Conservation (phyloP, 768 basidiomycete species). For the Suillus brevipes region DNA sequence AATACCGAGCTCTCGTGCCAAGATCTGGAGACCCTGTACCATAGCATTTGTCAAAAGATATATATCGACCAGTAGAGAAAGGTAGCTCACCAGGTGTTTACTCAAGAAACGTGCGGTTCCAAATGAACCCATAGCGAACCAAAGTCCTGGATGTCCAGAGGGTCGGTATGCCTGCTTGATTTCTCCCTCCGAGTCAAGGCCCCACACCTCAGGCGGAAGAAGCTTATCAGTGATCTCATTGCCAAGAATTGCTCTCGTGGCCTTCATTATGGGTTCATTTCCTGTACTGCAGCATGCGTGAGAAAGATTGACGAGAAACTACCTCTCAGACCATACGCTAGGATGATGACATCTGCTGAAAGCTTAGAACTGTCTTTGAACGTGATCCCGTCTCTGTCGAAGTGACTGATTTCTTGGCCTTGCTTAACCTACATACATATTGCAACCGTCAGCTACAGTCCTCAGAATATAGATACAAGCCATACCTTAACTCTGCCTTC, state of each 20-base stretch:
- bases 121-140: neutral
- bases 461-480: neutral
- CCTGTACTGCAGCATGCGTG: neutral
- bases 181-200: conserved; percentile 3
- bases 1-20: conserved; percentile 1
- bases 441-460: too few relatives aligned
- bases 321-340: conserved; percentile 42
- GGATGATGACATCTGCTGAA: conserved; percentile 47
- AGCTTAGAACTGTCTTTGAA: conserved; percentile 41
- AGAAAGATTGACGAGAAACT: neutral
- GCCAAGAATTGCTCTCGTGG: neutral
- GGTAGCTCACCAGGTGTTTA: neutral
- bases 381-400: conserved; percentile 42
- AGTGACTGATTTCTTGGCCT: conserved; percentile 36
- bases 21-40: conserved; percentile 1
- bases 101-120: neutral
- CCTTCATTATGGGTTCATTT: neutral
- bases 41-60: neutral
- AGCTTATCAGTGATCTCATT: neutral
- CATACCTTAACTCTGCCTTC: neutral
- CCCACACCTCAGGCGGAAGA: neutral
- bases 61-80: neutral
- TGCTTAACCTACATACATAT: conserved; percentile 27
- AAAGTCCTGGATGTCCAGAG: conserved; percentile 1
- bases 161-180: neutral